Evolutionary conservation across 495 filamentous ascomycete species (phyloP), one percentile per base, ranked within the genome.

Genomic region (Xylaria flabelliformis): DNA sequence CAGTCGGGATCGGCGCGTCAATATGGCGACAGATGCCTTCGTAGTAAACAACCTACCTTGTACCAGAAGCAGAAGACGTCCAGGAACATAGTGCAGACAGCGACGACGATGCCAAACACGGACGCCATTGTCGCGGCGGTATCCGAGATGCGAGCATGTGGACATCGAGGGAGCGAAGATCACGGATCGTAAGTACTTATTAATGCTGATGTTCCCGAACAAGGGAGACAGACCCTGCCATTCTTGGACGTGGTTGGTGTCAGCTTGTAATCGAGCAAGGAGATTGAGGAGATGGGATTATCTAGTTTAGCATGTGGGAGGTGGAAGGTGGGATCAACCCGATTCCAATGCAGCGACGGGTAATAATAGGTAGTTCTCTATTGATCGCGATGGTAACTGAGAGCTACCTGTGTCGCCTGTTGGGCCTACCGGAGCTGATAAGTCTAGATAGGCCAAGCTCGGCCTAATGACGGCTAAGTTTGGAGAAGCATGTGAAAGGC

Each of bases 21-120:
- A 34, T 61, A 73, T 19, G 4, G 72, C 73, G 15, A 72, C 32
- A n/a, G n/a, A 10, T 26, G 24, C 59, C 19, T 13, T 36, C 58
- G 34, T 51, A 48, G 53, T 0, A 58, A 36, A n/a, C 44, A 34
- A 83, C 84, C 75, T 76, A 93, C 91, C 64, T 84, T 79, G 76
- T 85, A 83, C 91, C 91, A 93, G 74, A 90, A 93, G 29, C 84
- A 80, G 15, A 87, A 80, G 6, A 93, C 89, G 66, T 92, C 90
- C 21, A 88, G 70, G 6, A 91, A 75, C 83, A 92, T 84, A 46
- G 82, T 82, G 74, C 85, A 83, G 42, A 90, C 74, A 4, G 86
- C 85, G 17, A 83, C 72, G 29, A 90, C 74, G 34, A 85, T 24
- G 68, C 75, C 79, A 32, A 78, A 68, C 69, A 82, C 63, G 5